A percentile compares a stretch with the other conserved stretches of the same genome.
These are phyloP conservation scores for Naganishia vaughanmartiniae DNA, from an alignment of 768 basidiomycete species.

Conservation along the genomic window DNA sequence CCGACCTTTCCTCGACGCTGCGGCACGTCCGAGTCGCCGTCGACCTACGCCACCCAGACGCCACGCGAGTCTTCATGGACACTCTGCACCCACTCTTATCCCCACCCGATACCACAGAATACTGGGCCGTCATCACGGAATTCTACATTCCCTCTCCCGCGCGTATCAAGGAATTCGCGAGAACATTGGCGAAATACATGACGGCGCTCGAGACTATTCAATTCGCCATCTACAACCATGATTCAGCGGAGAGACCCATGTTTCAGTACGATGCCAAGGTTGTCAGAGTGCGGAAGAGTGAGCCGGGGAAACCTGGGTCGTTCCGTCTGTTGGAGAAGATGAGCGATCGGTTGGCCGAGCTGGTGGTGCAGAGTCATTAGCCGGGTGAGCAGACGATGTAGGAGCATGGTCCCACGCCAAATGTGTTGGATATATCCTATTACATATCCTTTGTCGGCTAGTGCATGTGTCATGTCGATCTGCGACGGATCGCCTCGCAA, in stretches of 20 bases:
- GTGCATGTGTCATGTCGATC: too few relatives aligned
- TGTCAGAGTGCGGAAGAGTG: conserved; percentile 6
- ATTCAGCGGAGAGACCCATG: background rate
- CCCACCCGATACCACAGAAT: too few relatives aligned
- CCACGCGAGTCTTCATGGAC: background rate
- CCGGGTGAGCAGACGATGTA: too few relatives aligned
- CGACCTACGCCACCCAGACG: background rate
- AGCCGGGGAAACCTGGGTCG: conserved; percentile 8
- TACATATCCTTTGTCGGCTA: too few relatives aligned
- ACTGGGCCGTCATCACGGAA: conserved; percentile 7
- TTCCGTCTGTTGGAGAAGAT: conserved; percentile 19
- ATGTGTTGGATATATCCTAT: too few relatives aligned
- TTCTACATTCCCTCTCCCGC: conserved; percentile 1
- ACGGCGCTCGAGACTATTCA: conserved; percentile 16
- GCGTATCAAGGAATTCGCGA: conserved; percentile 6
- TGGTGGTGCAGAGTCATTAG: too few relatives aligned
- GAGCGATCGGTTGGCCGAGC: conserved; percentile 1
- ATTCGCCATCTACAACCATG: conserved; percentile 3
- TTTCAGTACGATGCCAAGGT: conserved; percentile 11
- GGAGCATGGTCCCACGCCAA: too few relatives aligned
- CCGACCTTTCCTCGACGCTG: background rate
- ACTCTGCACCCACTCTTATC: background rate
- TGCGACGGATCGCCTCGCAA: too few relatives aligned
- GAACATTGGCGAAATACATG: conserved; percentile 10
- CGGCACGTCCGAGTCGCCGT: background rate